Evolutionary conservation across 2,329 filamentous ascomycete genomes (phyloP), one percentile per base, ranked within the genome.

Genomic region (Phialophora chinensis): DNA sequence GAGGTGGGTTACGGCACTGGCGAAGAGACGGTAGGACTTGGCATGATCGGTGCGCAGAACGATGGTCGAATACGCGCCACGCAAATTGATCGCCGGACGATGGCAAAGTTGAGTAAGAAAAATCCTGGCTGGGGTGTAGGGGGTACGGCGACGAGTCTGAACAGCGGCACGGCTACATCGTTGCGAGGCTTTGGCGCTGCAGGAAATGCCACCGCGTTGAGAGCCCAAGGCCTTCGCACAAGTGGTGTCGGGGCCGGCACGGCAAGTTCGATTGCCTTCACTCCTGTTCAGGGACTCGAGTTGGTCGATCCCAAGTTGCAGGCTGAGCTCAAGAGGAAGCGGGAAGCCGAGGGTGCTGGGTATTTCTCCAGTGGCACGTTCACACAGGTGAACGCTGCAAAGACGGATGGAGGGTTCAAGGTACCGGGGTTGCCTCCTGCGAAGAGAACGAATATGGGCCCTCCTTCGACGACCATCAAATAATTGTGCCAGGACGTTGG

Each of bases 341-440:
- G 93, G 70, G 96, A 97, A 77, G 93, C 92, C 0, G 95, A 98
- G 70, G 92, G 97, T 76, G 94, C 98, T 76, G 85, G 92, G 44
- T 99, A 93, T 90, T 99, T 99, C 83, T 96, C 95, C 79, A 91
- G 92, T 55, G 95, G 95, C n/a, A 93, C 92, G 0, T 99, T 99
- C 75, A 97, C 95, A 8, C 93, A 97, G 77, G 86, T 96, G 63
- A 75, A 69, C 60, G 67, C 67, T 55, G 73, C 71, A 20, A 70
- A 70, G 58, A 52, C 58, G 3, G 84, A 84, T 59, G 87, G 83
- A 11, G 90, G 87, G 0, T 97, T 97, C 85, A 96, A 93, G 79
- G 90, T 96, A 47, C 93, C 94, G 17, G 85, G 85, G 2, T 76
- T 94, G 71, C 92, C 92, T 17, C 81, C 86, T 29, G 85, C 81